Conservation (phyloP, 169 alveolate species). For the Cryptosporidium bovis region DNA sequence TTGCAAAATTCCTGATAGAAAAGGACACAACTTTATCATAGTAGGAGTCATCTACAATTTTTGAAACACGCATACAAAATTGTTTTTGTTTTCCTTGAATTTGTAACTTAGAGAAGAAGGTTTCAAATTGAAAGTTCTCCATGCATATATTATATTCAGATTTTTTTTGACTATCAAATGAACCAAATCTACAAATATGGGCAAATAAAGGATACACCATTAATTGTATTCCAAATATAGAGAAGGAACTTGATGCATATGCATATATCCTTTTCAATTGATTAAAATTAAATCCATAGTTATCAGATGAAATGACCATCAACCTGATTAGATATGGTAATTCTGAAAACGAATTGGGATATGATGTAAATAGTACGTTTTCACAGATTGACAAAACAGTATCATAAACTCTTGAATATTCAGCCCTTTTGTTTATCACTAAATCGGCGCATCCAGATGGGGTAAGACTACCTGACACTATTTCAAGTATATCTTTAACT, state of each 20-base stretch:
- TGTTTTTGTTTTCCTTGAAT: conserved; percentile 2
- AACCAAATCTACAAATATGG: conserved; percentile 4
- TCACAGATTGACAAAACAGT: conserved; percentile 43
- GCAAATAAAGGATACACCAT: conserved; percentile 20
- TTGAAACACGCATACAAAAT: conserved; percentile 19
- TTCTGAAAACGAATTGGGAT: conserved; percentile 53
- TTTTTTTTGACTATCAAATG: not conserved
- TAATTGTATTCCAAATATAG: conserved; percentile 24
- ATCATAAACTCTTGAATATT: not conserved
- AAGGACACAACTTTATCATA: conserved; percentile 6
- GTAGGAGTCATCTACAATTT: conserved; percentile 28
- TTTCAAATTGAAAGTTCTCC: conserved; percentile 14
- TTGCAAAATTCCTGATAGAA: conserved; percentile 32
- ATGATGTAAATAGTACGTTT: conserved; percentile 15
- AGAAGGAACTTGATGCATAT: conserved; percentile 51
- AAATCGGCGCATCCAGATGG: conserved; percentile 39
- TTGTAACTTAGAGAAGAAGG: conserved; percentile 16
- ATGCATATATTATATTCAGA: conserved; percentile 37
- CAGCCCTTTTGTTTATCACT: conserved; percentile 10
- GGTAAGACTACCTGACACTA: conserved; percentile 12
- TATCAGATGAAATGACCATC: conserved; percentile 7
- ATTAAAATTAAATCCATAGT: conserved; percentile 34
- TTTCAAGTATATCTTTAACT: conserved; percentile 1
- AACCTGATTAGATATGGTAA: conserved; percentile 41
- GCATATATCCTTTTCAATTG: conserved; percentile 40